Conservation (phyloP, 1,284 basidiomycete species). For the Sporisorium scitamineum region DNA sequence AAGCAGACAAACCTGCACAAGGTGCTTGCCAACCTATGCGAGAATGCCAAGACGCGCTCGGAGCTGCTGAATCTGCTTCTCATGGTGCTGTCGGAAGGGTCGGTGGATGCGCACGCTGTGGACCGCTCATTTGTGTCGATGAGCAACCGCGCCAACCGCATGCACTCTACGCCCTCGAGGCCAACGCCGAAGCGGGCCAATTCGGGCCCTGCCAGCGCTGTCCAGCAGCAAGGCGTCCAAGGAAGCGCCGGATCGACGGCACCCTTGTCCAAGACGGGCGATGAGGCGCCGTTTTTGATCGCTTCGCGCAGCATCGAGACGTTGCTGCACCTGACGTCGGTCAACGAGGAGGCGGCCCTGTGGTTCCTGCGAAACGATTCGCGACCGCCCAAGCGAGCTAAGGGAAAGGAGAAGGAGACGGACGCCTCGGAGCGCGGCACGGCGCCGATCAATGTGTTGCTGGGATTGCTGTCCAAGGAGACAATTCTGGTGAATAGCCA, state of each 20-base stretch:
- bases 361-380: constrained; percentile 66
- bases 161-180: constrained; percentile 56
- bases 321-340: constrained; percentile 57
- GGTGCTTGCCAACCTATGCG: constrained; percentile 93
- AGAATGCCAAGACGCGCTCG: constrained; percentile 89
- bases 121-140: constrained; percentile 95
- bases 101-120: constrained; percentile 88
- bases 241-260: constrained; percentile 30
- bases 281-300: constrained; percentile 68
- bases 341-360: constrained; percentile 60
- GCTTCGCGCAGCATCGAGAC: constrained; percentile 66
- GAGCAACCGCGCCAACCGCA: constrained; percentile 67
- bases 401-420: constrained; percentile 55
- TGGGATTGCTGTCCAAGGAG: constrained; percentile 62
- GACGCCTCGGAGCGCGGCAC: constrained; percentile 29
- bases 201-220: constrained; percentile 39
- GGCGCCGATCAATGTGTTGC: constrained; percentile 62
- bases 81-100: constrained; percentile 92
- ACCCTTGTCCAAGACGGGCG: constrained; percentile 66
- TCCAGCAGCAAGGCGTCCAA: constrained; percentile 15
- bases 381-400: constrained; percentile 49
- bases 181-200: constrained; percentile 52
- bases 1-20: constrained; percentile 87
- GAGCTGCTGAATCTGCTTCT: constrained; percentile 94
- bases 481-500: constrained; percentile 62